Evolutionary conservation across 2,329 filamentous ascomycete species (phyloP).

Genomic region (Incumbomyces delicatus): DNA sequence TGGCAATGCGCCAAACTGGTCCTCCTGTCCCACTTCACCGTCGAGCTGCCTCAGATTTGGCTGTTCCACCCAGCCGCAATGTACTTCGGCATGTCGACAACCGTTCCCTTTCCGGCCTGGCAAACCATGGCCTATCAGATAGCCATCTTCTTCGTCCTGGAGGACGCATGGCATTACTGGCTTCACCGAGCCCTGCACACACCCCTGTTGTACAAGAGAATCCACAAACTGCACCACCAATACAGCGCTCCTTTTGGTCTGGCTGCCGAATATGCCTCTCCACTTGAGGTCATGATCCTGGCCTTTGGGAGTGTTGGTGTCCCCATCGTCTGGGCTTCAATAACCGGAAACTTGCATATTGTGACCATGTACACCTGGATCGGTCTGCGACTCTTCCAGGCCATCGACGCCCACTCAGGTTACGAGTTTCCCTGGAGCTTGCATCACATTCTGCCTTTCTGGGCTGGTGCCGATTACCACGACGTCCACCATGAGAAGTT

Average conservation of each 20-base stretch:
- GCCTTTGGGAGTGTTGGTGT: conserved; percentile 75
- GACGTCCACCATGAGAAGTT: conserved; percentile 97
- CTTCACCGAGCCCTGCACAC: conserved; percentile 87
- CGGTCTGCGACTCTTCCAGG: conserved; percentile 82
- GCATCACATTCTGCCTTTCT: conserved; percentile 92
- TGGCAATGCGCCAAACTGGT: conserved; percentile 90
- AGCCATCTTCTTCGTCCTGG: conserved; percentile 84
- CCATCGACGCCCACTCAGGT: conserved; percentile 92
- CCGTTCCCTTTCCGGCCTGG: conserved; percentile 76
- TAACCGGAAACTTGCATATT: conserved; percentile 84
- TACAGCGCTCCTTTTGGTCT: conserved; percentile 96
- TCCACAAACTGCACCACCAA: conserved; percentile 99
- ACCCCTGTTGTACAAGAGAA: conserved; percentile 86
- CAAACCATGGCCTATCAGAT: conserved; percentile 89
- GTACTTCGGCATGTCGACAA: conserved; percentile 78
- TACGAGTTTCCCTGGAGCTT: conserved; percentile 98
- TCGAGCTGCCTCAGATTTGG: conserved; percentile 76
- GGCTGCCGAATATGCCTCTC: conserved; percentile 93
- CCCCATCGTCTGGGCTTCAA: conserved; percentile 71
- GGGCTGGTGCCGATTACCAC: conserved; percentile 94
- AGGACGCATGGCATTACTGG: conserved; percentile 99
- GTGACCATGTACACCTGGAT: conserved; percentile 99
- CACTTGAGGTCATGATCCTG: conserved; percentile 91
- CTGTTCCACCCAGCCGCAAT: conserved; percentile 95
- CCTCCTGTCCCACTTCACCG: conserved; percentile 90